Evolutionary conservation across 1,284 basidiomycete genomes (phyloP), one percentile per base, ranked within the genome.

Genomic region (Earliella scabrosa): DNA sequence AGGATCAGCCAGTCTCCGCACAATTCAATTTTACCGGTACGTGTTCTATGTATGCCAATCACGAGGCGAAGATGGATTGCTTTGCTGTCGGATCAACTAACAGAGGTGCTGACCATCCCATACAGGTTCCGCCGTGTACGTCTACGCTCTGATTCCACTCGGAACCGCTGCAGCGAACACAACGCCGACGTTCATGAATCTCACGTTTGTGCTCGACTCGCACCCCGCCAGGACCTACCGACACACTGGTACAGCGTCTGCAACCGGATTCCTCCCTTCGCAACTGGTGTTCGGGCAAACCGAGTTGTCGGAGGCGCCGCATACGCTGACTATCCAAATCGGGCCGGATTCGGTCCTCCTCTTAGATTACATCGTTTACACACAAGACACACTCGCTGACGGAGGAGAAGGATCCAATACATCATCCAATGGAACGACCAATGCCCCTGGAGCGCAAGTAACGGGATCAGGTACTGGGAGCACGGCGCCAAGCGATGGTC

Each of bases 1-100:
- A 67, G 24, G 77, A 77, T 61, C 50, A 56, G 13, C 67, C 73
- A 18, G 76, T 82, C n/a, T 75, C 72, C 2, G 71, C 75, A 4
- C 69, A 75, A 47, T 75, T 81, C 62, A 77, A 77, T 52, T 83
- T 83, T 59, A 80, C 73, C 39, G 82, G 82, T 81, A 60, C 56
- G 72, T 71, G 16, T 29, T 51, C 20, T 24, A 24, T 45, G 13
- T 27, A 52, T 40, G 47, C 18, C 27, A 34, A 48, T 59, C 50
- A 44, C 45, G 45, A 27, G 24, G 18, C 23, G 45, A 29, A 45
- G 14, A 18, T 7, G 39, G 35, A 34, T 44, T 11, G 23, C 29
- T 31, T 49, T 45, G 26, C 18, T 9, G 29, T 52, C 39, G 44
- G 29, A 39, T 41, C n/a, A 44, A 29, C 9, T 39, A 10, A 16